Percentiles rank a stretch among this genome's conserved stretches.
These are phyloP conservation scores for Diplodia mutila DNA, from an alignment of 2,329 filamentous ascomycete genomes.

Conservation along the genomic window DNA sequence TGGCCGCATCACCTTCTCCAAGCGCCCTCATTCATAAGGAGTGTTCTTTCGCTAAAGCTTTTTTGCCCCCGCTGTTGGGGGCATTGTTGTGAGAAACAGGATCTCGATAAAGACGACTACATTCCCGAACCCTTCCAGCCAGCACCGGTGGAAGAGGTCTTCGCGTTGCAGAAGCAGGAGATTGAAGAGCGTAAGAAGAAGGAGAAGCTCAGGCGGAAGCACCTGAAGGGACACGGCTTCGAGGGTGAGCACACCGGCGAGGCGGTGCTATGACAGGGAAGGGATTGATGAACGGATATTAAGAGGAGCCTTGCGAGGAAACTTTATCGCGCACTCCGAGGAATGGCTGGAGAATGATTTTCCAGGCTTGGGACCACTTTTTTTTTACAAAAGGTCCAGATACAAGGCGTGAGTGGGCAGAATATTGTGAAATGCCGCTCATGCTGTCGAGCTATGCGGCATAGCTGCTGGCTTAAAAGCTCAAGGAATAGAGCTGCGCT, in stretches of 20 bases:
- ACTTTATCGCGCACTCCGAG: constrained; percentile 4
- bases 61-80: neutral
- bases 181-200: constrained; percentile 65
- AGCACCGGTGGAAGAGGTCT: constrained; percentile 71
- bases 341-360: neutral
- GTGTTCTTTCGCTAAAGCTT: neutral
- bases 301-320: neutral
- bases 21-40: neutral
- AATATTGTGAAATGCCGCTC: constrained; percentile 30
- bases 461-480: neutral
- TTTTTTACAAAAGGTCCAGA: constrained; percentile 5
- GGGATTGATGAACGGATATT: neutral
- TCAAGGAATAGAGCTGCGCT: neutral
- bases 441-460: constrained; percentile 1
- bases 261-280: constrained; percentile 12
- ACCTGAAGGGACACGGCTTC: constrained; percentile 25
- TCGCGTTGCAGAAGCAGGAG: constrained; percentile 72
- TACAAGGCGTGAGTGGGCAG: constrained; percentile 23
- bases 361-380: neutral
- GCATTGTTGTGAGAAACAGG: constrained; percentile 40
- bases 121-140: constrained; percentile 69
- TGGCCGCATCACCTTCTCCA: neutral
- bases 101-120: constrained; percentile 93
- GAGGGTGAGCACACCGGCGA: constrained; percentile 26
- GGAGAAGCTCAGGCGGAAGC: constrained; percentile 24